Conservation (phyloP, 495 filamentous ascomycete species). For the Penicillium manginii region DNA sequence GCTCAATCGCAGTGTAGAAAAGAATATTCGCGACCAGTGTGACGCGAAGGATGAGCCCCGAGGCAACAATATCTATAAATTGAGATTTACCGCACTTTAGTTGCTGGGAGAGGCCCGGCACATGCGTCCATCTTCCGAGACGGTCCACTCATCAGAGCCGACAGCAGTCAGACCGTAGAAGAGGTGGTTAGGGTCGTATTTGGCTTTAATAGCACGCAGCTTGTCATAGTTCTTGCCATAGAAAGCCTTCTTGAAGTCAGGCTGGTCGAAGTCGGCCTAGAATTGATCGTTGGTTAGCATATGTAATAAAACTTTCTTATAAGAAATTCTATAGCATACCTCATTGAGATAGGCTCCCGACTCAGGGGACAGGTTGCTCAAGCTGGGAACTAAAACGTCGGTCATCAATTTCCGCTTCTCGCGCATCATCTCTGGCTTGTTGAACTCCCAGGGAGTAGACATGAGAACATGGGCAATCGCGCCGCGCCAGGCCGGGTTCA, state of each 20-base stretch:
- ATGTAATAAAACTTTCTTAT: neutral
- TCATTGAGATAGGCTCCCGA: conserved; percentile 22
- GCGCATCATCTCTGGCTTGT: conserved; percentile 9
- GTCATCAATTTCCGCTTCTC: conserved; percentile 15
- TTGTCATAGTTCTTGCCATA: conserved; percentile 18
- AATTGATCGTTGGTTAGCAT: neutral
- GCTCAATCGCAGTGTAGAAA: conserved; percentile 1
- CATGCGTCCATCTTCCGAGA: conserved; percentile 17
- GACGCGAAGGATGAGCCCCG: neutral
- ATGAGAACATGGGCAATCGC: conserved; percentile 12
- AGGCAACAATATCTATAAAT: neutral
- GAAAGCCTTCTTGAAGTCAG: conserved; percentile 14
- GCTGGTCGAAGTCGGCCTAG: conserved; percentile 19
- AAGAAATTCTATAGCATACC: conserved; percentile 3
- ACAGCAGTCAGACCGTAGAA: conserved; percentile 23
- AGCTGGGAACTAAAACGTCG: conserved; percentile 9
- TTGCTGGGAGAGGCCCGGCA: conserved; percentile 4
- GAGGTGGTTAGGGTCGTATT: conserved; percentile 16
- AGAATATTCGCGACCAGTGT: neutral
- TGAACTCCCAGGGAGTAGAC: conserved; percentile 13
- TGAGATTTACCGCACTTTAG: neutral
- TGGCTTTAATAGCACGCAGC: conserved; percentile 18
- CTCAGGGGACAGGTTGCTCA: conserved; percentile 9
- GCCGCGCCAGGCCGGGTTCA: conserved; percentile 16
- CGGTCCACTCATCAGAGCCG: conserved; percentile 21